phyloP scores from a whole-genome alignment of 768 basidiomycete species.

The Pulveroboletus sp. region DNA sequence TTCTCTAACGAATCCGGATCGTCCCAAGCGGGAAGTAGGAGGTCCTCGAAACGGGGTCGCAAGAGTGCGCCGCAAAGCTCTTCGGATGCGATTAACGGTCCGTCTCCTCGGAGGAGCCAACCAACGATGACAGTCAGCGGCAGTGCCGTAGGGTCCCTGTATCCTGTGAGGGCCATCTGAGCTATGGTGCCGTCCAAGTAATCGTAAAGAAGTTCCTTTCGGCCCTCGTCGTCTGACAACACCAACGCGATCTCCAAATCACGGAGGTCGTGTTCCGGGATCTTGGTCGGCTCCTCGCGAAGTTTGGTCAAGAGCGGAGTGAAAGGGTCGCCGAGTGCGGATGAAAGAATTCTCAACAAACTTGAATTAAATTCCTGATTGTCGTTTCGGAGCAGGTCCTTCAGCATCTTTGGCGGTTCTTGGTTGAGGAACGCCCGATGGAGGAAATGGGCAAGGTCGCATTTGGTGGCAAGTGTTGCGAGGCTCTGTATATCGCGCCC shows the following conservation, averaged over 20 bases:
- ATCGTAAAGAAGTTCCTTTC: neutral
- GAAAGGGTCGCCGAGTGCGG: conserved; percentile 4
- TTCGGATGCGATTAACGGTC: neutral
- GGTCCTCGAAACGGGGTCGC: neutral
- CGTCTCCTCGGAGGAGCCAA: conserved; percentile 9
- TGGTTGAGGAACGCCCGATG: neutral
- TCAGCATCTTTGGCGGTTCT: conserved; percentile 5
- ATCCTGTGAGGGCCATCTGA: neutral
- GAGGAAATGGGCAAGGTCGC: conserved; percentile 1
- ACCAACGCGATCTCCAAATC: conserved; percentile 7
- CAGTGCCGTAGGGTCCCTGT: neutral
- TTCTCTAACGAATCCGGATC: conserved; percentile 3
- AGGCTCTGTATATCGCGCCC: neutral
- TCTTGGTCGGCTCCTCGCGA: neutral
- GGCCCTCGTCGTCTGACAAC: neutral
- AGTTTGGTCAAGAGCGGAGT: conserved; percentile 1
- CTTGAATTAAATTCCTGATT: neutral
- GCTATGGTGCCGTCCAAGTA: conserved; percentile 1
- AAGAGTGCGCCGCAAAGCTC: neutral
- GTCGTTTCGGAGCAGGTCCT: neutral
- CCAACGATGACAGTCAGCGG: conserved; percentile 1
- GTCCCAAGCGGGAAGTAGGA: conserved; percentile 5
- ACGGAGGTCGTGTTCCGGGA: conserved; percentile 4
- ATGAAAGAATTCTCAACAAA: neutral
- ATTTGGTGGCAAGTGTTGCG: neutral